Base-by-base conservation (phyloP, 1,284 basidiomycete species). In the Moesziomyces globuligerus region DNA sequence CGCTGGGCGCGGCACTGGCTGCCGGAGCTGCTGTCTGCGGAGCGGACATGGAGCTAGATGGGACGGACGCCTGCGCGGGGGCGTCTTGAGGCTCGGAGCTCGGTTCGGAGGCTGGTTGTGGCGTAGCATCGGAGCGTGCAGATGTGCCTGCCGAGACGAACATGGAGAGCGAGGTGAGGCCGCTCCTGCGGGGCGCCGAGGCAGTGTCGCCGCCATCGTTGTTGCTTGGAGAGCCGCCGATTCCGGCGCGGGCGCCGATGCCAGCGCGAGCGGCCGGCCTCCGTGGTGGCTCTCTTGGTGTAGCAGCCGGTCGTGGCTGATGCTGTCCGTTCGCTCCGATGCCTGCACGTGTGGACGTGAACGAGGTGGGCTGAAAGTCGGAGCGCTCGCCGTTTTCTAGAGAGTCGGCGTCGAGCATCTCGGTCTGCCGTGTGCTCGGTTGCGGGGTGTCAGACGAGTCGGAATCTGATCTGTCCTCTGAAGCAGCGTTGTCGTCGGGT, bases 141-240 rank as follows among this genome's bases (percentile, higher is more conserved):
- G 17, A 38, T 7, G 54, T 37, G 1, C 49, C 65, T 13, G 60
- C 59, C 45, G 62, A 64, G 36, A 60, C 72, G n/a, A 67, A 64
- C 59, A 69, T 69, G n/a, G 66, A 69, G n/a, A 69, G 59, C 9
- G 66, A 69, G 39, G 66, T 69, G 45, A 69, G 66, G 11, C 66
- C 59, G 40, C 36, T 68, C 25, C 38, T 53, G 11, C 56, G 62
- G 7, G 41, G 37, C 9, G 49, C 51, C 25, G 53, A 40, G 25
- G 48, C 52, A 20, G 57, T 41, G 44, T 55, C 57, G 18, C 23
- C 42, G 51, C 52, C 57, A 17, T 26, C 42, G 10, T 34, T 34
- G n/a, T 10, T 50, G 2, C 21, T 10, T 9, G 62, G 34, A 25
- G 46, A 24, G 38, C 54, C 47, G 37, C 62, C 55, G 28, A 65